Conservation (phyloP, 2,329 filamentous ascomycete species). For the Sarocladium oryzae region DNA sequence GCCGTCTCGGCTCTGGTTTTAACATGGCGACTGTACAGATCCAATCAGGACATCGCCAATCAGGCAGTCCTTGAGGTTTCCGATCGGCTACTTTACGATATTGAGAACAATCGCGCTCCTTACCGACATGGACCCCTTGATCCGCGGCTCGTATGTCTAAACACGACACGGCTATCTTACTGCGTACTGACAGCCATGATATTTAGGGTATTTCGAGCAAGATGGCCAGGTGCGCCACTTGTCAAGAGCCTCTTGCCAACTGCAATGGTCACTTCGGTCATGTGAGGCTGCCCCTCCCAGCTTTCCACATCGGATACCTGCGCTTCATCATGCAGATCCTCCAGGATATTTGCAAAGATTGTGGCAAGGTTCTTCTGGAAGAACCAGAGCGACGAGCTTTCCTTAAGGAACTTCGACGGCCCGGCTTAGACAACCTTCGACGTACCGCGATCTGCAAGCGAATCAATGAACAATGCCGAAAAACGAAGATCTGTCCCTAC, state of each 20-base stretch:
- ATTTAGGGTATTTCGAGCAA: conserved; percentile 76
- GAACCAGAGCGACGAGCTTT: conserved; percentile 72
- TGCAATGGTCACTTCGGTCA: conserved; percentile 97
- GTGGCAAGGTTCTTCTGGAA: conserved; percentile 73
- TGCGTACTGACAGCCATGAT: not conserved
- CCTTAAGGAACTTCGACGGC: conserved; percentile 72
- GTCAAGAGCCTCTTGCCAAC: conserved; percentile 69
- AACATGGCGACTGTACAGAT: conserved; percentile 41
- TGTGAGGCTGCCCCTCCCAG: conserved; percentile 81
- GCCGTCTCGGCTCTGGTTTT: not conserved
- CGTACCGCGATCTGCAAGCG: conserved; percentile 79
- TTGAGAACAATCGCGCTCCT: conserved; percentile 69
- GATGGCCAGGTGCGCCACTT: conserved; percentile 71
- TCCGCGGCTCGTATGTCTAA: conserved; percentile 55
- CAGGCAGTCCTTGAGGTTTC: conserved; percentile 92
- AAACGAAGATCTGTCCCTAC: conserved; percentile 73
- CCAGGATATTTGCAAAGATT: conserved; percentile 95
- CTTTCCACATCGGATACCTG: conserved; percentile 93
- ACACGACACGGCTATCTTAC: not conserved
- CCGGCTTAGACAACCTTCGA: conserved; percentile 79
- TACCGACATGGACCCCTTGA: conserved; percentile 84
- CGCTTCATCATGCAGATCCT: conserved; percentile 88
- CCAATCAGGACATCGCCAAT: conserved; percentile 89
- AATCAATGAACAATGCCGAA: conserved; percentile 84
- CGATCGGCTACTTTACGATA: conserved; percentile 89